Conservation (phyloP, 2,329 filamentous ascomycete genomes). For the Calonectria multiphialidica region DNA sequence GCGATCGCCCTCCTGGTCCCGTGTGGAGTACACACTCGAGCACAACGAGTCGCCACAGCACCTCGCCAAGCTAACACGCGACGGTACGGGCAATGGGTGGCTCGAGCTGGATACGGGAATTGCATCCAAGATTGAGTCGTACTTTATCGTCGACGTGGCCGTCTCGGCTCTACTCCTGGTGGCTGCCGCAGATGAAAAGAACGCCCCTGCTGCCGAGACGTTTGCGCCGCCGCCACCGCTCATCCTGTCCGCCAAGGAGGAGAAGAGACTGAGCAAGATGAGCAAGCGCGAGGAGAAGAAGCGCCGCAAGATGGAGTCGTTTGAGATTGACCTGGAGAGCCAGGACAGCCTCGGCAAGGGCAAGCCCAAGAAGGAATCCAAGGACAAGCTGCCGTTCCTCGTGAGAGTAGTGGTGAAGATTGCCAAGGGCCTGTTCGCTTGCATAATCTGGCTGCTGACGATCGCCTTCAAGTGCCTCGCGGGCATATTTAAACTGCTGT, state of each 20-base stretch:
- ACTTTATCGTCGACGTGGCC: constrained; percentile 73
- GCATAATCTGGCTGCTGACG: constrained; percentile 69
- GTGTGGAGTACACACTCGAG: constrained; percentile 74
- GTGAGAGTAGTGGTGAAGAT: constrained; percentile 63
- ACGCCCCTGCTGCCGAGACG: constrained; percentile 56
- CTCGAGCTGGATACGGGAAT: constrained; percentile 72
- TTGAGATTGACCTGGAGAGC: constrained; percentile 73
- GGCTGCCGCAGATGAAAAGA: constrained; percentile 67
- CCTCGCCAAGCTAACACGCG: constrained; percentile 70
- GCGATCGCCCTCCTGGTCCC: constrained; percentile 69
- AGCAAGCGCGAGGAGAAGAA: constrained; percentile 46
- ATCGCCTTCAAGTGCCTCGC: constrained; percentile 65
- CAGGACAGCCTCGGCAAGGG: constrained; percentile 61
- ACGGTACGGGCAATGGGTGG: constrained; percentile 70
- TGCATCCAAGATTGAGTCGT: constrained; percentile 69
- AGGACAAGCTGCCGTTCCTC: constrained; percentile 63
- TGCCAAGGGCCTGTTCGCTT: constrained; percentile 67
- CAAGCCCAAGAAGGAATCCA: constrained; percentile 52
- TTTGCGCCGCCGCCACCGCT: constrained; percentile 70
- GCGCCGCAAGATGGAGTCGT: constrained; percentile 63
- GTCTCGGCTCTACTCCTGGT: constrained; percentile 71
- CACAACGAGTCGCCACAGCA: constrained; percentile 72
- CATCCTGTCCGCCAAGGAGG: constrained; percentile 36
- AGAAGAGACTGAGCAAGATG: constrained; percentile 46
- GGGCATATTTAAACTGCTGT: constrained; percentile 63